Evolutionary conservation across 257 asterid genomes (phyloP), one percentile per base, ranked within the genome.

Genomic region (Solanum chaucha): DNA sequence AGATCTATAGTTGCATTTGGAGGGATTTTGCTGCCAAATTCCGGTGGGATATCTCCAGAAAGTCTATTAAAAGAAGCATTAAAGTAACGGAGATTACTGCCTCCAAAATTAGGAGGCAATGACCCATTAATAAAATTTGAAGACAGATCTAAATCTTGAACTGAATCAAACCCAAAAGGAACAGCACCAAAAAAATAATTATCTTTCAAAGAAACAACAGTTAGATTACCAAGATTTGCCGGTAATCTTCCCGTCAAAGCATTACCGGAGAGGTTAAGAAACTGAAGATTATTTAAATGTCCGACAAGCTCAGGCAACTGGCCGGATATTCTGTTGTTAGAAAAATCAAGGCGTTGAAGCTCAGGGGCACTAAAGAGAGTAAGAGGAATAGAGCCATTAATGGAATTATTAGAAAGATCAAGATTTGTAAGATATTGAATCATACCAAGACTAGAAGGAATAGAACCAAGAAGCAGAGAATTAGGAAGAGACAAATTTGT

Each of bases 311-410:
- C 98, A 38, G 98, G 92, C 71, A 97, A 70, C 67, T 70, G 92
- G 10, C 99, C 99, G 87, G 96, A 92, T 86, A 97, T 93, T 88
- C 93, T 85, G 70, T 97, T 97, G 83, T 92, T 91, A 0, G 99
- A 96, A 14, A 96, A 87, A 90, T 96, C 99, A 28, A 97, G 94
- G 15, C 72, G 6, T 36, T 90, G 90, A 28, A 97, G 98, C 88
- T 92, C 86, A 3, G 95, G 71, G 65, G 98, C 95, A 35, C 48
- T 82, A 87, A 95, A 96, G 9, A 97, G 88, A n/a, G 95, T 86
- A 2, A 82, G n/a, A 5, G 99, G 99, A 36, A 97, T 88, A 0
- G 99, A 92, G 10, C 99, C 99, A 59, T 96, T 96, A 59, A 97
- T 89, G 19, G 98, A 96, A 82, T 97, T 97, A 85, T 90, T 93